Base-by-base conservation (phyloP, 441 rosid species). In the Breynia disticha region DNA sequence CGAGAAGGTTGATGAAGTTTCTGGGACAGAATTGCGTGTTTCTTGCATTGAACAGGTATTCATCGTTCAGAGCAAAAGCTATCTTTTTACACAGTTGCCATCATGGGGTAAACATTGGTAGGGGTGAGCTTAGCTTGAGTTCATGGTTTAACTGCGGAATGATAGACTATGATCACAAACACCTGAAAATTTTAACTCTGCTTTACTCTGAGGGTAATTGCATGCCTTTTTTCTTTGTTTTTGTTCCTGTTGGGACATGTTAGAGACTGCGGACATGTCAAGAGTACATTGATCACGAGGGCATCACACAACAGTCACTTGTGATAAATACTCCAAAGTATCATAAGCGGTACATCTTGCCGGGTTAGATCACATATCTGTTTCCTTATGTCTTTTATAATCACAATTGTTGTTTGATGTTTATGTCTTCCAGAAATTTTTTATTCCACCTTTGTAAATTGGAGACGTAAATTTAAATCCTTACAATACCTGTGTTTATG, bases 241-340 rank as follows among this genome's bases (percentile, higher is more conserved):
- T 44, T 16, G 50, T 16, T 44, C 50, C 32, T 41, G 15, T 50
- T 64, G 52, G 66, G 70, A 32, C 50, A 55, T 68, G 60, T 41
- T 75, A 87, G 98, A 87, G 98, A 72, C 64, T 90, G 47, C 68
- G 83, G 63, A 85, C 93, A 22, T 87, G 96, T 74, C 95, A 80
- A 66, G 85, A 87, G 70, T 85, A 80, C 56, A 76, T 87, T 44
- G 95, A 85, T 76, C 95, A 74, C 12, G 95, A 87, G 66, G 95
- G 98, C 42, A 60, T 80, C 55, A 77, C 96, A 1, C 93, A 87
- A 57, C 98, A 90, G 64, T 83, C 93, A 4, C 70, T 77, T 52
- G 82, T 80, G 59, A 90, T 90, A 42, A 65, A 80, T 50, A 83
- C 93, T 43, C 98, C 95, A 15, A 90, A 82, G 75, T 90, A 72